A percentile compares a stretch with the other conserved stretches of the same genome.
Conservation (phyloP, 371 early-diverging fungal genomes). For the Scutellospora calospora region DNA sequence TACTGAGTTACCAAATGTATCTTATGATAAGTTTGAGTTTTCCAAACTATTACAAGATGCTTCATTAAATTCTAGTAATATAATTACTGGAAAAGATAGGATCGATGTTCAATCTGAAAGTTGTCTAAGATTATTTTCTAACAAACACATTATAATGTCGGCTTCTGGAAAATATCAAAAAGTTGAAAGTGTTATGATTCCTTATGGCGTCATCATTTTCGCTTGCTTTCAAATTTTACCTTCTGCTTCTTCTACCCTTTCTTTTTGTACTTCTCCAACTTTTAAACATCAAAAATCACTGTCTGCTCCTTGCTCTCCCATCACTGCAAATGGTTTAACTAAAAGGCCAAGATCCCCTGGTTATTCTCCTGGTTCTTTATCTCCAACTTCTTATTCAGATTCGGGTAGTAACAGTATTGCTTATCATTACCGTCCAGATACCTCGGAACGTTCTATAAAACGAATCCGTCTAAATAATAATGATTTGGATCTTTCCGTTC, state of each 20-base stretch:
- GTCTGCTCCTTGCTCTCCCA: constrained; percentile 42
- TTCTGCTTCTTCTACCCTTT: neutral
- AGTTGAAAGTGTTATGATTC: constrained; percentile 56
- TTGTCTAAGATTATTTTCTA: neutral
- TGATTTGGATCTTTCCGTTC: neutral
- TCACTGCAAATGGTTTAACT: neutral
- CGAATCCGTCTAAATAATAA: neutral
- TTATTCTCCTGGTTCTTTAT: constrained; percentile 32
- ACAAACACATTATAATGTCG: constrained; percentile 40
- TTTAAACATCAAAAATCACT: neutral
- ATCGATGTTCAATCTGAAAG: constrained; percentile 35
- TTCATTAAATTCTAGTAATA: neutral
- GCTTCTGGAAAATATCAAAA: constrained; percentile 47
- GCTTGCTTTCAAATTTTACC: constrained; percentile 56
- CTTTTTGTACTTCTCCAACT: neutral
- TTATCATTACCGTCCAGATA: too few relatives aligned
- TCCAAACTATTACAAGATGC: constrained; percentile 42
- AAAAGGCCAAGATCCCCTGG: constrained; percentile 29
- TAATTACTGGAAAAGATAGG: neutral
- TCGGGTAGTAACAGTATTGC: neutral
- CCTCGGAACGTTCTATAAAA: neutral
- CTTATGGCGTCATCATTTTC: constrained; percentile 55
- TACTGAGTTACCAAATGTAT: neutral
- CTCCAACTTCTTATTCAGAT: neutral
- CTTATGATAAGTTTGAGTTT: constrained; percentile 40